Evolutionary conservation across 1,284 basidiomycete genomes (phyloP), one percentile per base, ranked within the genome.

Genomic region (Marasmius tenuissimus): DNA sequence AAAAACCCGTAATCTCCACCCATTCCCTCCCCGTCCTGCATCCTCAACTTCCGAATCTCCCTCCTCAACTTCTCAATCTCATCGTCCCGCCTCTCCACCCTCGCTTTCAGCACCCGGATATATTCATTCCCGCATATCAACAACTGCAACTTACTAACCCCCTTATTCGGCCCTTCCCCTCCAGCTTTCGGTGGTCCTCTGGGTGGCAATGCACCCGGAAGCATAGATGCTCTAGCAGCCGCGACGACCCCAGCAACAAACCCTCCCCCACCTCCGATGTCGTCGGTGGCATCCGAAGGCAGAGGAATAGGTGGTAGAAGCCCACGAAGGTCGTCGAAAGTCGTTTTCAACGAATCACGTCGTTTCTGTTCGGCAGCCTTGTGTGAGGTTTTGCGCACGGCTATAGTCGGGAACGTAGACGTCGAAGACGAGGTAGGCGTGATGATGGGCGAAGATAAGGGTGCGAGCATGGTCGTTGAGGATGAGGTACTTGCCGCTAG

Each of bases 301-400:
- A 94, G 78, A 3, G 93, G 89, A 69, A 98, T 93, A 1, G 94
- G 92, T 0, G 97, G 97, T 0, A 99, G 82, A 12, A 98, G 81
- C 8, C 83, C 76, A 12, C 97, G 92, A 11, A 99, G 84, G 66
- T 98, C 96, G 74, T 99, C 97, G 72, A 97, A 99, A 16, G 94
- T 96, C 10, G 91, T 90, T 78, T 99, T 99, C 67, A 99, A 86
- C 42, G 92, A 94, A 75, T 99, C 97, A 4, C 97, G 88, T 20
- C 97, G 89, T 73, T 97, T 97, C 73, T 99, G 97, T 75, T 99
- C 97, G 0, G 97, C 97, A 0, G 92, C 94, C 76, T 98, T 98
- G 77, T 99, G 97, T 0, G 95, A 96, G 0, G 92, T 92, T 71
- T 95, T 94, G 61, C 92, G 86, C n/a, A 83, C 75, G 75, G 71